Evolutionary conservation across 2,329 filamentous ascomycete genomes (phyloP).

Genomic region (Nannizziopsis barbatae): DNA sequence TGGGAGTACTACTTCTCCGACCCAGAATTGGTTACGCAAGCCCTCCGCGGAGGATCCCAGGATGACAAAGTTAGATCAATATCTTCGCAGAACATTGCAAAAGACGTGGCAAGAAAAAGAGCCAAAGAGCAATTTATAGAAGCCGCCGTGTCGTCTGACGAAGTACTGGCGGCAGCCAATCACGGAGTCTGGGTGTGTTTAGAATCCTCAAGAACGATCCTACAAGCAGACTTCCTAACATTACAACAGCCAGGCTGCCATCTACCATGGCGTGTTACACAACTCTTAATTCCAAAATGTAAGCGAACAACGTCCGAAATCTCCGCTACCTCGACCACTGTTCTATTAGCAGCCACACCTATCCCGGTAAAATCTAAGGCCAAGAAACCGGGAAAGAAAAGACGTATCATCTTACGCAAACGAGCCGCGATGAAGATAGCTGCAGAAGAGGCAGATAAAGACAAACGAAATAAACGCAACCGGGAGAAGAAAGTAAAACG

Average conservation of each 20-base stretch:
- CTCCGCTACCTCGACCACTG: constrained; percentile 9
- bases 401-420: constrained; percentile 32
- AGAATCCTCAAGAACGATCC: not conserved
- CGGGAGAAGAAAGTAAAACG: constrained; percentile 18
- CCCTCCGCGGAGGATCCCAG: not conserved
- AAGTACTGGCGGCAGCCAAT: constrained; percentile 24
- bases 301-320: not conserved
- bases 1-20: constrained; percentile 35
- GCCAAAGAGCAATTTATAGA: constrained; percentile 26
- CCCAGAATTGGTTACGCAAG: constrained; percentile 19
- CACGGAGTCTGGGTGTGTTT: constrained; percentile 27
- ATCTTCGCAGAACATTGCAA: constrained; percentile 9
- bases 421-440: constrained; percentile 21
- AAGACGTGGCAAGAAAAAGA: constrained; percentile 10
- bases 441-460: constrained; percentile 17
- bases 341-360: constrained; percentile 19
- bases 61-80: no score
- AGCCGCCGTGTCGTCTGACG: constrained; percentile 27
- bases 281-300: constrained; percentile 22
- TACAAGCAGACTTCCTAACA: not conserved
- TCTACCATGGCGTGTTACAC: constrained; percentile 33
- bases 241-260: constrained; percentile 30
- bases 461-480: constrained; percentile 16
- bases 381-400: constrained; percentile 36
- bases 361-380: constrained; percentile 16